Percentiles rank a stretch among this genome's conserved stretches.
phyloP scores from a whole-genome alignment of 1,139 yeast species.

The Protomyces inundatus region DNA sequence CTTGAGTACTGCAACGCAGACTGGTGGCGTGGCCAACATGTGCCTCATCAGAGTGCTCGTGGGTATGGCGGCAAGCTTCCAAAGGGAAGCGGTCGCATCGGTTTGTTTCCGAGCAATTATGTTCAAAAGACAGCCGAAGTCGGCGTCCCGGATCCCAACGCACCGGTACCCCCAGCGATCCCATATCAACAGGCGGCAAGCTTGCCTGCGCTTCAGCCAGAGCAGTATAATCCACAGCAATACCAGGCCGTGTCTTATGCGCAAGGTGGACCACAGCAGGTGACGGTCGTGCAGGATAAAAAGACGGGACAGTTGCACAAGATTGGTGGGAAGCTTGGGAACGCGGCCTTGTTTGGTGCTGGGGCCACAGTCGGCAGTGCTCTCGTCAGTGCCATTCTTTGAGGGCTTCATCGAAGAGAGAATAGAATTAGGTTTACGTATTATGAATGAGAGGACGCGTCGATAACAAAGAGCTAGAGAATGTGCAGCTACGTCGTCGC shows the following conservation, averaged over 20 bases:
- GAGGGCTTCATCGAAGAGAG: too few relatives aligned
- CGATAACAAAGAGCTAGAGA: too few relatives aligned
- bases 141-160: neutral
- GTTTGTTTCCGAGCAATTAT: constrained; percentile 88
- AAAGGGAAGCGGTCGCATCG: constrained; percentile 50
- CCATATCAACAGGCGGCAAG: constrained; percentile 41
- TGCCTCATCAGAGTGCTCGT: neutral
- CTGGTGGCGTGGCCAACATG: constrained; percentile 46
- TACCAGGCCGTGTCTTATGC: constrained; percentile 35
- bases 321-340: constrained; percentile 78
- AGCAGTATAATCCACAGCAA: constrained; percentile 38
- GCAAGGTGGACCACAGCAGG: constrained; percentile 35
- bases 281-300: constrained; percentile 34
- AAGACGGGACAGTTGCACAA: constrained; percentile 48
- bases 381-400: neutral
- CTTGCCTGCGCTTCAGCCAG: constrained; percentile 35
- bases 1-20: constrained; percentile 86
- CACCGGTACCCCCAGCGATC: neutral
- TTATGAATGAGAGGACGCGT: too few relatives aligned
- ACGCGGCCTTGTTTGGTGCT: constrained; percentile 93
- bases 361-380: constrained; percentile 61
- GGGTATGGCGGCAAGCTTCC: neutral
- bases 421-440: too few relatives aligned
- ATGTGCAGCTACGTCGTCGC: too few relatives aligned
- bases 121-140: constrained; percentile 40